Evolutionary conservation across 2,329 filamentous ascomycete species (phyloP), one percentile per base, ranked within the genome.

Genomic region (Alternaria sp.): DNA sequence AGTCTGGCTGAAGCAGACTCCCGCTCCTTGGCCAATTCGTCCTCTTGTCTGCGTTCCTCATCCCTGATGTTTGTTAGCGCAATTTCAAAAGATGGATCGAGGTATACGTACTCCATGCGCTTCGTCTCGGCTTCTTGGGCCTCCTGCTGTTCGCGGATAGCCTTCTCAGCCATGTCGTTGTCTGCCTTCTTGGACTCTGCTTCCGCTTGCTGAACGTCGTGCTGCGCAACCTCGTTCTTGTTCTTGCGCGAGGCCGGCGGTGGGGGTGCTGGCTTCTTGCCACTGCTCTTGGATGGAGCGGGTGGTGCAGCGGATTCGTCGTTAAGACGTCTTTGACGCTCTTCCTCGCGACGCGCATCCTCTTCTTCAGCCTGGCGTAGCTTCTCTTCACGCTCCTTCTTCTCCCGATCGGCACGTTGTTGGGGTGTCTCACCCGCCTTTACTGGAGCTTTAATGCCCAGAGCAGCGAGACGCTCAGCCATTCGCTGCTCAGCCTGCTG

Each of bases 401-500:
- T 90, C 80, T 99, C 96, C 26, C 96, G 91, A 77, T 98, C 96
- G 62, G 91, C 88, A 65, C 93, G 88, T 81, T 99, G 94, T 60
- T 91, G 88, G 32, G 93, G 83, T 28, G 89, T 92, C 82, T 99
- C 96, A 4, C 91, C 90, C 43, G 90, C 83, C 76, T 96, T 96
- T 17, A 85, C 85, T 6, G 92, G 91, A 28, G 93, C 89, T 79
- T 93, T 97, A 77, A 99, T 91, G 36, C 96, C 96, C 65, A 98
- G 87, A 50, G 95, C 95, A 63, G 96, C 96, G 73, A 99, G 88
- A 63, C 96, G 90, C 80, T 98, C 96, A 36, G 96, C 95, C 91
- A 99, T 98, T 63, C 95, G 92, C 77, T 95, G 93, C 79, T 98
- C 94, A 9, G 96, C 96, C 79, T 97, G 95, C 79, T 97, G 94